Evolutionary conservation across 1,284 basidiomycete genomes (phyloP).

Genomic region (Leccinum pachyderme): DNA sequence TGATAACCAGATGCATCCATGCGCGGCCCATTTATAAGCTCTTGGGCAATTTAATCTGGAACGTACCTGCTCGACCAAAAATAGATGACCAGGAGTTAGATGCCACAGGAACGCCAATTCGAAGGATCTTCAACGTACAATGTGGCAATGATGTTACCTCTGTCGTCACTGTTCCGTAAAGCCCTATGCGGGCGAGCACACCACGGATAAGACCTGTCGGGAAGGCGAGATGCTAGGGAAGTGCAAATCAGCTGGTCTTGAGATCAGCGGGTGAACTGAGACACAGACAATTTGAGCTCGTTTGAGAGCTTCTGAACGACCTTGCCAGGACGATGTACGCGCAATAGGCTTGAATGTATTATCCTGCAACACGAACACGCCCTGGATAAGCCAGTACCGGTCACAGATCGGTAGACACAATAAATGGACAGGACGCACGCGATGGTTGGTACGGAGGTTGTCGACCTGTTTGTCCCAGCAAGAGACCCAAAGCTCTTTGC

Average conservation of each 20-base stretch:
- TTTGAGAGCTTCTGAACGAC: conserved; percentile 70
- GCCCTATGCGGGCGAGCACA: conserved; percentile 74
- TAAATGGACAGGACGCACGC: conserved; percentile 50
- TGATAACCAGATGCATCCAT: neutral
- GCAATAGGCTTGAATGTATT: conserved; percentile 85
- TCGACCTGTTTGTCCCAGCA: conserved; percentile 95
- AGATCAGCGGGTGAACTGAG: neutral
- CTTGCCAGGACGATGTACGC: conserved; percentile 76
- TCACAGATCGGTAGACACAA: neutral
- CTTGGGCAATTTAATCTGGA: conserved; percentile 78
- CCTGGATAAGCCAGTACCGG: conserved; percentile 38
- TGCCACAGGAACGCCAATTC: neutral
- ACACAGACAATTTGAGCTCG: conserved; percentile 66
- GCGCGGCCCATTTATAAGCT: conserved; percentile 30
- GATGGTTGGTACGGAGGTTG: conserved; percentile 91
- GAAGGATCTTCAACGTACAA: conserved; percentile 46
- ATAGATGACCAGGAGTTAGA: neutral
- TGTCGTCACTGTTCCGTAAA: conserved; percentile 70
- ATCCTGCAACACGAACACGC: conserved; percentile 92
- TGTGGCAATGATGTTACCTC: conserved; percentile 81
- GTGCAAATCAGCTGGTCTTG: neutral
- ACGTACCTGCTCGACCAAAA: conserved; percentile 57
- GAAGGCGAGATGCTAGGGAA: conserved; percentile 64
- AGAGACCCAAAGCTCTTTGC: conserved; percentile 90
- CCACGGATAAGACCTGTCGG: conserved; percentile 82